These are phyloP conservation scores for Plasmodium billcollinsi DNA, from an alignment of 169 alveolate species.

Conservation along the genomic window DNA sequence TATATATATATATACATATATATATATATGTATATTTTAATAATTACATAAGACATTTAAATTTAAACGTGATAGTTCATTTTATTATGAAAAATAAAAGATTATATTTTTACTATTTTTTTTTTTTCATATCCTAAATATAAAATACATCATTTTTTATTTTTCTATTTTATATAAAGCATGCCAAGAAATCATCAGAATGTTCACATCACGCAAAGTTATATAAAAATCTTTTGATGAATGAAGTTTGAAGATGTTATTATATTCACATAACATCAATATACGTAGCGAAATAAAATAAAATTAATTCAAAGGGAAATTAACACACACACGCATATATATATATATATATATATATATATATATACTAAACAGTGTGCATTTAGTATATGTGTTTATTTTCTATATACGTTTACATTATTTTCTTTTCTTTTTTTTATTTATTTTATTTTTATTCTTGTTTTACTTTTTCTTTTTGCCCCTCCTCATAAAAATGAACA, in stretches of 20 bases:
- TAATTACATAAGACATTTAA: neutral
- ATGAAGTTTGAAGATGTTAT: neutral
- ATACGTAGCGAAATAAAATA: neutral
- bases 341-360: conserved; percentile 3
- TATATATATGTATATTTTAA: neutral
- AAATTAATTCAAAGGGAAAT: too few species aligned
- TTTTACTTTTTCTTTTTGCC: too few species aligned
- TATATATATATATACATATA: neutral
- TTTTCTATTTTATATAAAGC: conserved; percentile 26
- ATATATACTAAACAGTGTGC: neutral
- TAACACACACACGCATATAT: neutral
- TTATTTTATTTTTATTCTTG: too few species aligned
- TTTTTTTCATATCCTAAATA: too few species aligned
- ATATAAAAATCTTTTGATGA: conserved; percentile 45
- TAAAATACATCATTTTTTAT: neutral
- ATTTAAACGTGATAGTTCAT: neutral
- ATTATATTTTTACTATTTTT: too few species aligned
- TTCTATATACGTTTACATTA: too few species aligned
- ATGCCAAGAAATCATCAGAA: conserved; percentile 43
- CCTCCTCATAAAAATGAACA: too few species aligned
- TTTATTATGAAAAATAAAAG: too few species aligned
- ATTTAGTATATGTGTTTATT: neutral
- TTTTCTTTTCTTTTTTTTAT: too few species aligned
- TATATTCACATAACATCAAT: too few species aligned
- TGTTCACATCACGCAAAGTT: conserved; percentile 30